A percentile compares a stretch with the other conserved stretches of the same genome.
Conservation (phyloP, 2,329 filamentous ascomycete species). For the Talaromyces sp. region DNA sequence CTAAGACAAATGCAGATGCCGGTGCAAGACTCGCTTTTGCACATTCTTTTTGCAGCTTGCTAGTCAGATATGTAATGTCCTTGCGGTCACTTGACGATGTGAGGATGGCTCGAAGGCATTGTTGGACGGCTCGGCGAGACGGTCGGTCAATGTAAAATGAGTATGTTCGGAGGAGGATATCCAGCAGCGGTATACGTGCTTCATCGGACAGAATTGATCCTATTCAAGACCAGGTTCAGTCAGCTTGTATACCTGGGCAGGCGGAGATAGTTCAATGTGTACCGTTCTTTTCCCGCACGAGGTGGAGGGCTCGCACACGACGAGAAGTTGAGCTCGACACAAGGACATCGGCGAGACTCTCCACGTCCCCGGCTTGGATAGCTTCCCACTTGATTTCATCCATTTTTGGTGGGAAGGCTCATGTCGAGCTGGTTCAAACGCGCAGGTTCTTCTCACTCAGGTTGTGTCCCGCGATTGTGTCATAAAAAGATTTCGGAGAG, state of each 20-base stretch:
- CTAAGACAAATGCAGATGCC: constrained; percentile 76
- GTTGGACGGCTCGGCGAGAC: constrained; percentile 76
- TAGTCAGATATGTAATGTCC: constrained; percentile 53
- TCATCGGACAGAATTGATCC: constrained; percentile 27
- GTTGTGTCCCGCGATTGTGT: constrained; percentile 24
- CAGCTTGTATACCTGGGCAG: not conserved
- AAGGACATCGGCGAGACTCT: constrained; percentile 33
- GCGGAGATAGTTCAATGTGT: constrained; percentile 7
- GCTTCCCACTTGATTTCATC: constrained; percentile 40
- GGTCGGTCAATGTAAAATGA: constrained; percentile 78
- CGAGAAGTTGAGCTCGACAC: constrained; percentile 38
- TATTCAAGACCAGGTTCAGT: constrained; percentile 16
- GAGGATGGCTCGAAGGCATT: constrained; percentile 67
- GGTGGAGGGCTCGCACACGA: constrained; percentile 35
- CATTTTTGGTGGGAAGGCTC: constrained; percentile 31
- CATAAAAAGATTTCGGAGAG: constrained; percentile 33
- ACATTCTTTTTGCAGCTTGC: constrained; percentile 64
- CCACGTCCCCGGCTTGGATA: constrained; percentile 36
- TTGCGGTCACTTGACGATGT: constrained; percentile 49
- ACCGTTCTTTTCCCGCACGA: constrained; percentile 41
- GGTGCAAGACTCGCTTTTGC: constrained; percentile 71
- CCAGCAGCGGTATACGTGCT: constrained; percentile 48
- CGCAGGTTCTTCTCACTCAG: constrained; percentile 14
- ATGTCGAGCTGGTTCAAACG: constrained; percentile 16
- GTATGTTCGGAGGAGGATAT: constrained; percentile 79